A percentile compares a stretch with the other conserved stretches of the same genome.
Evolutionary conservation across 2,329 filamentous ascomycete genomes (phyloP).

Genomic region (Juglanconis oblonga): DNA sequence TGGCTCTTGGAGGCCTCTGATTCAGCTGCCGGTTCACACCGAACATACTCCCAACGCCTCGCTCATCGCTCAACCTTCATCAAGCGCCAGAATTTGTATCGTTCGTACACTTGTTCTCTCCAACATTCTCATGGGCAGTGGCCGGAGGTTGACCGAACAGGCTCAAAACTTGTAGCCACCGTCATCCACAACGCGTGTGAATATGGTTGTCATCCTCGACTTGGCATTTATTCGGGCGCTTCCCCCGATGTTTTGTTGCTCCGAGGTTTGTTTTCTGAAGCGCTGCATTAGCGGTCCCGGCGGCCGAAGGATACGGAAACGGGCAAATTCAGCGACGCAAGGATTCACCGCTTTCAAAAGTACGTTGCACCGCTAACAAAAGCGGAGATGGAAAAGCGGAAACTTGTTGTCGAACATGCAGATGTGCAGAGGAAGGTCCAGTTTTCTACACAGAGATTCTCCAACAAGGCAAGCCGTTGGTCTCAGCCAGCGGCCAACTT

Average conservation of each 20-base stretch:
- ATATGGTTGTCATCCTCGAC: too few species aligned
- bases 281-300: background rate
- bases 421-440: background rate
- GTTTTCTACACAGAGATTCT: background rate
- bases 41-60: too few species aligned
- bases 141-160: conserved; percentile 7
- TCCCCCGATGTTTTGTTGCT: too few species aligned
- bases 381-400: conserved; percentile 10
- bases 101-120: too few species aligned
- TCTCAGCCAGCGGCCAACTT: background rate
- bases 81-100: too few species aligned
- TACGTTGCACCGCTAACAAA: background rate
- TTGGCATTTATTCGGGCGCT: background rate
- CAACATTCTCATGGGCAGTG: too few species aligned
- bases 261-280: too few species aligned
- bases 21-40: too few species aligned
- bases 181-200: background rate
- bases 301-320: background rate
- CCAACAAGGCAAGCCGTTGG: background rate
- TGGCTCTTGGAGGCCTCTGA: too few species aligned
- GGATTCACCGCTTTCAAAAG: conserved; percentile 9
- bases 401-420: background rate
- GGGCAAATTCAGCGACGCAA: background rate
- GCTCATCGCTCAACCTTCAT: too few species aligned
- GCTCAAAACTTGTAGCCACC: background rate